Conservation (phyloP, 345 rosid species). For the Mallotus nudiflorus region DNA sequence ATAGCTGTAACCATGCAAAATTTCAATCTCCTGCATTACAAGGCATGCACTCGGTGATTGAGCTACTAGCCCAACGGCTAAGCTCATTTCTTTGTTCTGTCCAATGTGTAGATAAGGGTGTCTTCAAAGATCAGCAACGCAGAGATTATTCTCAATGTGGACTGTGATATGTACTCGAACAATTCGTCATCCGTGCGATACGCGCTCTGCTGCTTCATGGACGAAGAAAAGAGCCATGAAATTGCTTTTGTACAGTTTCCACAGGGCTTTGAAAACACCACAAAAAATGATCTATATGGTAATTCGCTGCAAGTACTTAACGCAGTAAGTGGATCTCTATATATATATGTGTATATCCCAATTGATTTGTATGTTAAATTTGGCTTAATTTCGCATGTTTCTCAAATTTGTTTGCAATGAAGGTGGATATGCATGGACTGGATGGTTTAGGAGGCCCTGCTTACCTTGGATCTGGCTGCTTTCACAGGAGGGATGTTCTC, state of each 20-base stretch:
- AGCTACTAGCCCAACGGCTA: not conserved
- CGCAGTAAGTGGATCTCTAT: constrained; percentile 27
- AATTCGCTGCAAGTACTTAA: constrained; percentile 20
- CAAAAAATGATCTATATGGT: constrained; percentile 59
- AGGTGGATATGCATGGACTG: constrained; percentile 67
- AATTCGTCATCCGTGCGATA: constrained; percentile 38
- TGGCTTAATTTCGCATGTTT: too few relatives aligned
- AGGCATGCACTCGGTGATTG: too few relatives aligned
- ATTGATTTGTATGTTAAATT: too few relatives aligned
- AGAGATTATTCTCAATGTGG: constrained; percentile 39
- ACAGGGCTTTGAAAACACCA: constrained; percentile 48
- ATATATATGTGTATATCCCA: too few relatives aligned
- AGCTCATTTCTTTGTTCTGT: too few relatives aligned
- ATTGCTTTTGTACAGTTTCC: constrained; percentile 78
- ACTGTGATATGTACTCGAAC: constrained; percentile 59
- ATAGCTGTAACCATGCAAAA: too few relatives aligned
- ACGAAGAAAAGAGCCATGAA: constrained; percentile 58
- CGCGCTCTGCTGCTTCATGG: constrained; percentile 71
- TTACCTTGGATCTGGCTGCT: constrained; percentile 77
- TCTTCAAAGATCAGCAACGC: constrained; percentile 51
- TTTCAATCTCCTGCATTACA: too few relatives aligned
- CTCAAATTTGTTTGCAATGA: too few relatives aligned
- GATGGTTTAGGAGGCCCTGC: constrained; percentile 80
- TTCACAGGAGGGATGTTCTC: constrained; percentile 79
- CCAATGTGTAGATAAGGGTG: constrained; percentile 49